Base-by-base conservation (phyloP, 768 basidiomycete species). In the Suillus subalutaceus region DNA sequence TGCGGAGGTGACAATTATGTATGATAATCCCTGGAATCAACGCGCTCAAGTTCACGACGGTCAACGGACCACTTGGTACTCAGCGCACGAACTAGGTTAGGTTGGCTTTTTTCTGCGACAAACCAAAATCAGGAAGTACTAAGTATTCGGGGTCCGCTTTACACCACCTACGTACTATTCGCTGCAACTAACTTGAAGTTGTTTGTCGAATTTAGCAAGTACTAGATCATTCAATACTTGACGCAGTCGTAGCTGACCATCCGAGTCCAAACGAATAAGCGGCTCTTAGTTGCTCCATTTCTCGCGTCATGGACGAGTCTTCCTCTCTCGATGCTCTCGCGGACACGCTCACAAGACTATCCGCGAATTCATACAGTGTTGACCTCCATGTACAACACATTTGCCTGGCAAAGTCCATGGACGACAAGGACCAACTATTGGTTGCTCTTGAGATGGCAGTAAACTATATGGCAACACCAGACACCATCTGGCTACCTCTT, bases 401-500 rank as follows among this genome's bases (percentile, higher is more conserved):
- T 65, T 82, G 80, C 53, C 78, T 93, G 5, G 85, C 89, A 4
- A 81, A 82, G 57, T 82, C 84, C 30, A 68, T 86, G 18, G 81
- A 85, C 23, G 86, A 83, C 64, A 82, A 89, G 79, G 84, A 87
- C 13, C 89, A 93, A 69, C 75, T 86, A 23, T 73, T 81, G 41
- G 80, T 82, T 7, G 93, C 91, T 20, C 82, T 86, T 70, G 88
- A 90, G 72, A 89, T 91, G 84, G 80, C 88, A 72, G 77, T 86
- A 4, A 83, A 83, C 63, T 87, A 85, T 70, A 80, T 88, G 68
- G 86, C 91, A 8, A 88, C 84, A 12, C 85, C 85, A 40, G 88
- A 91, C 65, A 86, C 90, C 43, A 83, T 92, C 26, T 95, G 93
- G 93, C 65, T 89, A n/a, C 86, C 88, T 26, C 79, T 93, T 52